Conservation (phyloP, 495 filamentous ascomycete species). For the Geopyxis carbonaria region DNA sequence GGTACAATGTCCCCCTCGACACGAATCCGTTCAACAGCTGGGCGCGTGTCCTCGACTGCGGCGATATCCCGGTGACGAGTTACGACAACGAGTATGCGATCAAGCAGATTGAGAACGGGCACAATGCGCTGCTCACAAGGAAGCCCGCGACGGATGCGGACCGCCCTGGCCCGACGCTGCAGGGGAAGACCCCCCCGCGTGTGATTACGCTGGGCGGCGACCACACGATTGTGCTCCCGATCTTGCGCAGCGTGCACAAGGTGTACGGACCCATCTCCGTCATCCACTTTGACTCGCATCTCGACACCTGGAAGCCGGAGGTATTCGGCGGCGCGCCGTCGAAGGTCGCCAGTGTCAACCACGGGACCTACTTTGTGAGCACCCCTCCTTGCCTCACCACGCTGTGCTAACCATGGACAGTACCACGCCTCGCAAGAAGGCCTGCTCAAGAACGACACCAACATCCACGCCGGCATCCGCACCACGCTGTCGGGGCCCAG, state of each 20-base stretch:
- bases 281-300: conserved; percentile 57
- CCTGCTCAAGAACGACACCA: conserved; percentile 59
- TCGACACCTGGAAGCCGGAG: conserved; percentile 44
- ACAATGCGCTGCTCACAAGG: conserved; percentile 36
- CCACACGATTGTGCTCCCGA: conserved; percentile 44
- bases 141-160: conserved; percentile 33
- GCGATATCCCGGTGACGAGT: conserved; percentile 52
- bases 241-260: conserved; percentile 45
- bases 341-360: conserved; percentile 60
- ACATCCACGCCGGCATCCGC: conserved; percentile 76
- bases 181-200: conserved; percentile 36
- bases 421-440: conserved; percentile 51
- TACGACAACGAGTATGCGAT: conserved; percentile 60
- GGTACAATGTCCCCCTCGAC: conserved; percentile 29
- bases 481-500: conserved; percentile 53
- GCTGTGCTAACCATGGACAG: too few relatives aligned
- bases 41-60: conserved; percentile 55
- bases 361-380: conserved; percentile 43
- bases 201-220: conserved; percentile 54
- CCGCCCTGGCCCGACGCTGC: conserved; percentile 33
- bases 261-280: conserved; percentile 51
- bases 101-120: conserved; percentile 53
- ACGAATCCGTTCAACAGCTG: conserved; percentile 49
- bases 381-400: conserved; percentile 26
- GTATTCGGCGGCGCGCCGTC: conserved; percentile 41